These are phyloP conservation scores for Tolypocladium ovalisporum DNA, from an alignment of 2,329 filamentous ascomycete genomes.

Conservation along the genomic window DNA sequence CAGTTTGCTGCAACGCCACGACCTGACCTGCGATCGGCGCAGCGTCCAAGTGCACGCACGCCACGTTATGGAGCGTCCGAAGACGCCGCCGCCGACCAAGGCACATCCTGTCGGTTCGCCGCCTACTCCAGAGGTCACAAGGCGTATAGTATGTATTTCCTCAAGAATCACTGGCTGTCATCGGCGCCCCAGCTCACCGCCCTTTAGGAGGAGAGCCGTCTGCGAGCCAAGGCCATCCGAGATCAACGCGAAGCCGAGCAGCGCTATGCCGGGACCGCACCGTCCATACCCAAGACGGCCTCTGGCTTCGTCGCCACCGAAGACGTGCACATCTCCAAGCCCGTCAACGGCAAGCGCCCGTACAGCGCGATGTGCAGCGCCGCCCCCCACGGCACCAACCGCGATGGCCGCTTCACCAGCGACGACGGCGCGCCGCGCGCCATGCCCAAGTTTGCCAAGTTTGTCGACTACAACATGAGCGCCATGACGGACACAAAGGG, in stretches of 20 bases:
- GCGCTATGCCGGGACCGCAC: constrained; percentile 30
- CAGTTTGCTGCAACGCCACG: not conserved
- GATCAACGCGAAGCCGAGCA: constrained; percentile 59
- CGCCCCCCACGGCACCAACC: constrained; percentile 44
- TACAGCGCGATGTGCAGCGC: constrained; percentile 49
- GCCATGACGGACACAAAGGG: constrained; percentile 98
- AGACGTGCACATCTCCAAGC: constrained; percentile 43
- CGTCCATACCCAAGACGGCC: constrained; percentile 36
- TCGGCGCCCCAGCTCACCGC: not conserved
- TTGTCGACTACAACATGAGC: constrained; percentile 95
- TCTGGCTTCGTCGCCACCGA: constrained; percentile 64
- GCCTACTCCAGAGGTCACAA: constrained; percentile 41
- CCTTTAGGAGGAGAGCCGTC: constrained; percentile 68
- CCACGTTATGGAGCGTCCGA: constrained; percentile 32
- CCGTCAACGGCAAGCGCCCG: constrained; percentile 52
- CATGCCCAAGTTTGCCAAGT: constrained; percentile 82
- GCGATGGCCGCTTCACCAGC: constrained; percentile 50
- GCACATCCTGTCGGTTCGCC: constrained; percentile 28
- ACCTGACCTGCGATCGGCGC: not conserved
- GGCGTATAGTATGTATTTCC: constrained; percentile 40
- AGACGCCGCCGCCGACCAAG: constrained; percentile 31
- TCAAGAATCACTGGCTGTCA: not conserved
- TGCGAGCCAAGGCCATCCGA: constrained; percentile 79
- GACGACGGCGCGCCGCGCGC: constrained; percentile 52
- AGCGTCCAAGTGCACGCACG: not conserved